Evolutionary conservation across 2,329 filamentous ascomycete species (phyloP).

Genomic region (Aspergillus pseudonomiae): DNA sequence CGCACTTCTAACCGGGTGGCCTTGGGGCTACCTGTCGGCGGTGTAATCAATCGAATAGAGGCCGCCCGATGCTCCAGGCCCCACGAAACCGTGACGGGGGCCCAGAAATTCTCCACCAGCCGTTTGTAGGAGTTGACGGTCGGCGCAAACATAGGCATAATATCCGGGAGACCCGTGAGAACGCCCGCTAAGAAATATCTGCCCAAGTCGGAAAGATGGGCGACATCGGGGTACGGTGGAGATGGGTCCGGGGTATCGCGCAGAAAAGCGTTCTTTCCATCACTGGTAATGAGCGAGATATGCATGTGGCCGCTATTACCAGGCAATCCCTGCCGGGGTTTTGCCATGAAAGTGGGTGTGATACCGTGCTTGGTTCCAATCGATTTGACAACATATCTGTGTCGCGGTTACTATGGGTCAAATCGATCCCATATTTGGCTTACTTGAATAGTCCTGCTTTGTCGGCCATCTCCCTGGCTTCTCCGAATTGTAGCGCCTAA

Average conservation of each 20-base stretch:
- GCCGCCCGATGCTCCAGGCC: slow-evolving; percentile 93
- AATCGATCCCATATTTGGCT: slow-evolving; percentile 22
- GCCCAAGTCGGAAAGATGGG: slow-evolving; percentile 81
- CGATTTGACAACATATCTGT: slow-evolving; percentile 80
- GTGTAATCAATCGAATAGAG: slow-evolving; percentile 84
- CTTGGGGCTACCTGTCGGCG: slow-evolving; percentile 79
- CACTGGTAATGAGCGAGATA: slow-evolving; percentile 78
- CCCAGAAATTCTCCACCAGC: slow-evolving; percentile 98
- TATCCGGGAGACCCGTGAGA: slow-evolving; percentile 83
- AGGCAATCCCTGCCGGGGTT: slow-evolving; percentile 85
- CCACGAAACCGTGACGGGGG: slow-evolving; percentile 96
- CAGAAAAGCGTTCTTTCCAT: slow-evolving; percentile 82
- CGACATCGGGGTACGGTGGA: slow-evolving; percentile 74
- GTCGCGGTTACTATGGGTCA: slow-evolving; percentile 15
- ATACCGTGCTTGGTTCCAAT: slow-evolving; percentile 85
- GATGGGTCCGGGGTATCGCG: slow-evolving; percentile 72
- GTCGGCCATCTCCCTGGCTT: slow-evolving; percentile 88
- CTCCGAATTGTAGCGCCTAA: slow-evolving; percentile 80
- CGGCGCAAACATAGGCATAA: slow-evolving; percentile 94
- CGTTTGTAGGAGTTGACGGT: slow-evolving; percentile 98
- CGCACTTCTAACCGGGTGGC: slow-evolving; percentile 92
- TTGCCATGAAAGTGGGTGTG: slow-evolving; percentile 98
- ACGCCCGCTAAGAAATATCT: slow-evolving; percentile 92
- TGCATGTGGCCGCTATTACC: slow-evolving; percentile 98
- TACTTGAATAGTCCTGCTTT: slow-evolving; percentile 88